Evolutionary conservation across 2,329 filamentous ascomycete genomes (phyloP).

Genomic region (Penicillium sp.): DNA sequence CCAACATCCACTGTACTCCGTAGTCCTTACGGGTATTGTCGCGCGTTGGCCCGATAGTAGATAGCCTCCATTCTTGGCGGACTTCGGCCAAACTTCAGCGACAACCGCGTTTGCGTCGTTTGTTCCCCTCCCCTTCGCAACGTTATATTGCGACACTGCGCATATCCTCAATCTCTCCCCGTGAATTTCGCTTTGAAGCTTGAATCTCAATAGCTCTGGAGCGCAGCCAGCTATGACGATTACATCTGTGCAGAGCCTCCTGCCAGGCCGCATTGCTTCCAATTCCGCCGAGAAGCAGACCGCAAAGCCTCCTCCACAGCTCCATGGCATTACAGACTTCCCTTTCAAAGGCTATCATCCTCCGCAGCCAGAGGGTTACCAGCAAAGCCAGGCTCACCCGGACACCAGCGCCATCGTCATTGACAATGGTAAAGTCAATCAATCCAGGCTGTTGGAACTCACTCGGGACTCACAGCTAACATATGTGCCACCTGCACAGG

Average conservation of each 20-base stretch:
- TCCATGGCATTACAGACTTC: slow-evolving; percentile 58
- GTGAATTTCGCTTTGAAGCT: slow-evolving; percentile 9
- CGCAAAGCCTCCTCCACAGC: slow-evolving; percentile 56
- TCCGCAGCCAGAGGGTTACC: slow-evolving; percentile 67
- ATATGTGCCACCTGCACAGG: slow-evolving; percentile 55
- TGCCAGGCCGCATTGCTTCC: slow-evolving; percentile 40
- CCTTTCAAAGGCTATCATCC: slow-evolving; percentile 62
- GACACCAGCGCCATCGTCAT: slow-evolving; percentile 83
- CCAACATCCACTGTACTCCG: background rate
- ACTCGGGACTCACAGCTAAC: slow-evolving; percentile 5
- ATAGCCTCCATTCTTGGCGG: slow-evolving; percentile 16
- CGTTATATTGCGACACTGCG: background rate
- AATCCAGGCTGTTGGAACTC: background rate
- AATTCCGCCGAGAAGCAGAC: slow-evolving; percentile 49
- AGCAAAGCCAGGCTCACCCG: slow-evolving; percentile 62
- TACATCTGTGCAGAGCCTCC: slow-evolving; percentile 40
- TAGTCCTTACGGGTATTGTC: background rate
- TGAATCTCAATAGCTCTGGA: slow-evolving; percentile 18
- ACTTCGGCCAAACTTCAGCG: slow-evolving; percentile 10
- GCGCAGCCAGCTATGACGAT: slow-evolving; percentile 45
- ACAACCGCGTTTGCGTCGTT: slow-evolving; percentile 9
- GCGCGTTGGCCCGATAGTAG: background rate
- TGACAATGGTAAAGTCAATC: slow-evolving; percentile 76
- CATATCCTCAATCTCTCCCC: background rate
- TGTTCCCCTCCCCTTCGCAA: background rate